Evolutionary conservation across 495 filamentous ascomycete species (phyloP).

Genomic region (Bacidia rubella): DNA sequence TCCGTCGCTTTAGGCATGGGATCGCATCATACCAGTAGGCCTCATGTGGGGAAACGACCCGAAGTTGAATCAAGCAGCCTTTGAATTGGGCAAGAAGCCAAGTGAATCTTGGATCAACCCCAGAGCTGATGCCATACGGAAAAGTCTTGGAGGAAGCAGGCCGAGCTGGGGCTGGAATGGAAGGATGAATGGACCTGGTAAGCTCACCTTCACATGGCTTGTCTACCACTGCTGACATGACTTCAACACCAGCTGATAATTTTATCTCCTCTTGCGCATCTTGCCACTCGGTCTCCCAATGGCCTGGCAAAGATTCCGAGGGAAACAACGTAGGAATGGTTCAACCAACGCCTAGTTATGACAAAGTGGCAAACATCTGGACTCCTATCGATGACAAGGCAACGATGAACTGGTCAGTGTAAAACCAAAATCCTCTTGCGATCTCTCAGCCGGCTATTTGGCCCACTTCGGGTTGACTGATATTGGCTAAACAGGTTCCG

Average conservation of each 20-base stretch:
- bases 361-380: background rate
- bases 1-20: background rate
- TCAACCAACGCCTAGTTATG: background rate
- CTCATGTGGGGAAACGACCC: constrained; percentile 5
- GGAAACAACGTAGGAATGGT: background rate
- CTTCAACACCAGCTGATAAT: background rate
- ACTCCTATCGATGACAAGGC: background rate
- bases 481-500: too few species aligned
- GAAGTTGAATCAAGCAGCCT: background rate
- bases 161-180: constrained; percentile 8
- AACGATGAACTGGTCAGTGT: background rate
- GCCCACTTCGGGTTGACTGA: background rate
- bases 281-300: background rate
- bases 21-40: constrained; percentile 5
- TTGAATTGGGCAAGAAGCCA: background rate
- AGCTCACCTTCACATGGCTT: background rate
- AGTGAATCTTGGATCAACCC: constrained; percentile 6
- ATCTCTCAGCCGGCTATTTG: background rate
- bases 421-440: background rate
- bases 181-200: constrained; percentile 4
- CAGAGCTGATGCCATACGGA: background rate
- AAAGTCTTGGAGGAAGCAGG: background rate
- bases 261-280: constrained; percentile 3
- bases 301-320: too few species aligned
- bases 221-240: background rate